These are phyloP conservation scores for Metarhizium robertsii DNA, from an alignment of 2,329 filamentous ascomycete genomes.

Conservation along the genomic window DNA sequence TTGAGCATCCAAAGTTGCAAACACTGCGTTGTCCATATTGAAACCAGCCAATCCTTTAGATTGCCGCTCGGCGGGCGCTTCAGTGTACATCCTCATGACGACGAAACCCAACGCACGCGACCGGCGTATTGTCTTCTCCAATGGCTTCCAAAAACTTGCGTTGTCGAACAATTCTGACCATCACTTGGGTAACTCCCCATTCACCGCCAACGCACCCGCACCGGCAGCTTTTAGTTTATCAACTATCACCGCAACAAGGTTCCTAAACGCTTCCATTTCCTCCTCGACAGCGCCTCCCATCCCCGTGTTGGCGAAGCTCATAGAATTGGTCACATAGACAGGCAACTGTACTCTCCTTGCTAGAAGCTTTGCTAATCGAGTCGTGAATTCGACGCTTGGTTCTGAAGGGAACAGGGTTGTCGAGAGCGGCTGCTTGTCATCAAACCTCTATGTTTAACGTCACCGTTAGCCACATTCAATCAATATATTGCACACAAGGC, in stretches of 20 bases:
- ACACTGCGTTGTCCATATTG: too few relatives aligned
- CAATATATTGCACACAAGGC: not conserved
- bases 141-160: too few relatives aligned
- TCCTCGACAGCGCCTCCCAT: conserved; percentile 80
- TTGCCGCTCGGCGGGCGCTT: too few relatives aligned
- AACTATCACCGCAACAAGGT: conserved; percentile 59
- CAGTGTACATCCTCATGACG: too few relatives aligned
- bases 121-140: too few relatives aligned
- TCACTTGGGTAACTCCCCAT: not conserved
- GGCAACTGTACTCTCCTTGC: conserved; percentile 64
- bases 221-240: conserved; percentile 16
- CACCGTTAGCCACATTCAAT: conserved; percentile 4
- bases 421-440: conserved; percentile 55
- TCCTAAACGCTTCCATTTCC: conserved; percentile 81
- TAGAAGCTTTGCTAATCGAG: conserved; percentile 72
- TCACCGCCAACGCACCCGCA: conserved; percentile 3
- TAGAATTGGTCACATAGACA: conserved; percentile 85
- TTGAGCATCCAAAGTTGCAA: too few relatives aligned
- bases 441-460: conserved; percentile 39
- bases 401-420: conserved; percentile 73
- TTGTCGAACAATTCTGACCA: not conserved
- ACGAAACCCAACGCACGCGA: too few relatives aligned
- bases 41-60: too few relatives aligned
- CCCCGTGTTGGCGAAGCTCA: conserved; percentile 64
- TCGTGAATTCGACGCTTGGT: conserved; percentile 76